Base-by-base conservation (phyloP, 2,329 filamentous ascomycete genomes). In the Aspergillus sp. region DNA sequence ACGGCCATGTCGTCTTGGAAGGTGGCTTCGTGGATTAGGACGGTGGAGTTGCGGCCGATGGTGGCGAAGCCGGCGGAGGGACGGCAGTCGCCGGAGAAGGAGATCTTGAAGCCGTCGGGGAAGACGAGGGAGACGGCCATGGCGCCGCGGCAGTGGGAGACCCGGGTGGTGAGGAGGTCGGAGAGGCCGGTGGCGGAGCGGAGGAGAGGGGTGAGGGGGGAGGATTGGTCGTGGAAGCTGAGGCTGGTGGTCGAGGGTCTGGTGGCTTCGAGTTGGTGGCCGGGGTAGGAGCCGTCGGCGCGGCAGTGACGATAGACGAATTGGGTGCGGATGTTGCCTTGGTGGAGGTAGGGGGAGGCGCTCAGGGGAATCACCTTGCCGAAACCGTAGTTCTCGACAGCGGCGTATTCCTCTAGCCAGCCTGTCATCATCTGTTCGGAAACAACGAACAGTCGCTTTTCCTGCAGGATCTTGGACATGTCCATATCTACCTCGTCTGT, bases 1-100 rank as follows among this genome's bases (percentile, higher is more conserved):
- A 84, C 85, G 41, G 77, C 69, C 68, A 97, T 85, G 69, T 95
- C 91, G 72, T 97, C 91, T 67, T 95, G 91, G 72, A 99, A 98
- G 0, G 95, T 99, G 63, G 92, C 93, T 82, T 99, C 95, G 79
- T 99, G 95, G 58, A 99, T 87, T 5, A 97, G 85, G 6, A 99
- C 84, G 13, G 94, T 96, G 2, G 90, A 88, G 63, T 87, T 88
- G 49, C 80, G 79, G 49, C 91, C 96, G 54, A 94, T 89, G 12
- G 76, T 67, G 0, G 87, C 86, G 71, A 99, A 97, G 0, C 78
- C 72, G 2, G 78, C 69, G 4, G 87, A 91, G 0, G 95, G 95
- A 6, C 95, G 86, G 74, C 94, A 98, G 79, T 99, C 95, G 58
- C 95, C 95, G 4, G 91, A 96, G 79, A 97, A 99, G 49, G 92